Base-by-base conservation (phyloP, 2,329 filamentous ascomycete species). In the Ascochyta clinopodiicola region DNA sequence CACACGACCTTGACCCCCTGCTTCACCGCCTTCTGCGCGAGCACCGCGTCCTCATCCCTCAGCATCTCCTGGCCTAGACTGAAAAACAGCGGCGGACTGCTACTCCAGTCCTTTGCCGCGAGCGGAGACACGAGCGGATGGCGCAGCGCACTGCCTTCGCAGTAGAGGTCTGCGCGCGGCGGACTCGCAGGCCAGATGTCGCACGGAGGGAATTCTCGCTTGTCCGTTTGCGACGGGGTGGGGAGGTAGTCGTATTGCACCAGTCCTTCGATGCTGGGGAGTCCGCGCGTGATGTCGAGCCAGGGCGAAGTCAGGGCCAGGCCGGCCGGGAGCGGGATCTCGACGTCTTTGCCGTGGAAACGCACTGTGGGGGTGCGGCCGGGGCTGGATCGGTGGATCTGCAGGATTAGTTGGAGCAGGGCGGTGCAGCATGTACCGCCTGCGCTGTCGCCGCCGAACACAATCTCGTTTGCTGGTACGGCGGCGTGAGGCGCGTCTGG, bases 361-460 rank as follows among this genome's bases (percentile, higher is more conserved):
- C 67, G 58, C 24, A 92, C 76, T 1, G 73, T 81, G 21, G 64
- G 77, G 57, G 57, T 73, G 67, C 59, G 78, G 74, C 48, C 81
- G 74, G 66, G 60, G 6, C 63, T 57, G 17, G 66, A 68, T 29
- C 79, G 78, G 49, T 80, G 78, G 13, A 93, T 77, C 51, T 92
- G 84, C 1, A 93, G 80, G 1, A 94, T 66, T 0, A 89, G 80
- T 69, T 91, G 89, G 0, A 90, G 78, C 0, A 95, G 81, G 0
- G 85, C 83, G 13, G 91, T 80, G 13, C 80, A 76, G 36, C 94
- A 82, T 62, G 89, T 90, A 2, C 89, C 91, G 13, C 91, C 91
- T 3, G 91, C 90, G 53, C 85, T 88, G 69, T 95, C 91, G 35
- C 91, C 91, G 2, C 83, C 82, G 62, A 95, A 79, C 9, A 92